Evolutionary conservation across 208 protist genomes (phyloP), one percentile per base, ranked within the genome.

Genomic region (Lotmaria passim): DNA sequence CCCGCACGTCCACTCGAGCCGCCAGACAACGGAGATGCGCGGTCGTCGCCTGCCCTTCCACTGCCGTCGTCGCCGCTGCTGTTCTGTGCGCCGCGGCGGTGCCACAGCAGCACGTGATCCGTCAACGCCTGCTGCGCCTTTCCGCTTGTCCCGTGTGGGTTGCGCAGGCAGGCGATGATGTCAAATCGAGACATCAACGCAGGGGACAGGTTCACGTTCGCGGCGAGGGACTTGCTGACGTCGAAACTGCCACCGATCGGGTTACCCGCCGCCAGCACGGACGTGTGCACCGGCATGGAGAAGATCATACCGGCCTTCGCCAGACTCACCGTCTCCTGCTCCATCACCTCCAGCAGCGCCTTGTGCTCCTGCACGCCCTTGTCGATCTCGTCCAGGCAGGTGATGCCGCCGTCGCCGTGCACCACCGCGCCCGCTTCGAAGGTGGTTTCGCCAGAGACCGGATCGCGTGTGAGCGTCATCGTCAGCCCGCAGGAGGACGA

Each of bases 301-400:
- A 98, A 99, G 24, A 99, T 93, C 83, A 96, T 89, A 39, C 97
- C 98, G 5, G 98, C 98, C 86, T 99, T 99, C 14, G 98, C 98
- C 36, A 99, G 97, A 58, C 96, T 99, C 38, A 99, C 98, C 30
- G 86, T 94, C 81, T 99, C 98, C 84, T 99, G 99, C 80, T 99
- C 99, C 98, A 99, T 99, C 19, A 99, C 98, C 84, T 99, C 99
- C 10, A 99, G 86, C 47, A 99, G 91, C 17, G 98, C 97, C 61
- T 98, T 94, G 82, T 99, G 98, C 76, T 99, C 98, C 19, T 78
- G 72, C 14, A 78, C 82, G 8, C 84, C 82, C 85, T 99, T 99
- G 82, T 99, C 99, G 78, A 99, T 99, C 69, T 99, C 99, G 73
- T 99, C 99, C 46, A 99, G 99, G 88, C 98, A 99, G 31, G 98